phyloP scores from a whole-genome alignment of 495 filamentous ascomycete species.

The Aspergillus sclerotioniger region DNA sequence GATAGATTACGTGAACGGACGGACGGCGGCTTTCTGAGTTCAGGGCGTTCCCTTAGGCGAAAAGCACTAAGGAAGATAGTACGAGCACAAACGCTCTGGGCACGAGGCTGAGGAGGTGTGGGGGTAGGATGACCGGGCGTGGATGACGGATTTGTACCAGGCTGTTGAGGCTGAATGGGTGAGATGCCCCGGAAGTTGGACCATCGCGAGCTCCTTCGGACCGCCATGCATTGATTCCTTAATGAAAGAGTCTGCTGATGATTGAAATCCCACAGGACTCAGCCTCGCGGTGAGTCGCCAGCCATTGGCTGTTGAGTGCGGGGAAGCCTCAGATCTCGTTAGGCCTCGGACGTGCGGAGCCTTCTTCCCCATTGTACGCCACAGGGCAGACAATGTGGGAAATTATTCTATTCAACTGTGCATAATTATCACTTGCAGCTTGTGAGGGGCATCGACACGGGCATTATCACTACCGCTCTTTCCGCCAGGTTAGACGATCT shows the following conservation, averaged over 20 bases:
- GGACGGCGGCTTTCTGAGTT: neutral
- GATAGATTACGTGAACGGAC: neutral
- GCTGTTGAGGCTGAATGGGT: neutral
- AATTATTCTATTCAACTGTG: neutral
- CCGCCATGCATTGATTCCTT: neutral
- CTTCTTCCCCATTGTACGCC: neutral
- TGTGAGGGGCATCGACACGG: too few species aligned
- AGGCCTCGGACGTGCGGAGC: neutral
- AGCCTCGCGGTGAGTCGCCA: neutral
- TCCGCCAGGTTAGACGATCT: too few species aligned
- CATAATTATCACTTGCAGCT: too few species aligned
- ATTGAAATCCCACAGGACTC: neutral
- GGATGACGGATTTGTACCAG: neutral
- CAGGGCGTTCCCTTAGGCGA: neutral
- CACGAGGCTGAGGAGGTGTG: neutral
- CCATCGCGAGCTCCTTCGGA: neutral
- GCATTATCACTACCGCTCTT: too few species aligned
- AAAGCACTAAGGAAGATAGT: too few species aligned
- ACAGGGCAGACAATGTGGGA: neutral
- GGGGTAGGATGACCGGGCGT: neutral
- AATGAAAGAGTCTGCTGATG: neutral
- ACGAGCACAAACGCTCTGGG: neutral
- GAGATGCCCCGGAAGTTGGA: neutral
- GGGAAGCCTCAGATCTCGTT: neutral
- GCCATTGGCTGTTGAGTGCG: neutral